Percentiles rank a stretch among this genome's conserved stretches.
These are phyloP conservation scores for Tuber borchii DNA, from an alignment of 495 filamentous ascomycete species.

Conservation along the genomic window DNA sequence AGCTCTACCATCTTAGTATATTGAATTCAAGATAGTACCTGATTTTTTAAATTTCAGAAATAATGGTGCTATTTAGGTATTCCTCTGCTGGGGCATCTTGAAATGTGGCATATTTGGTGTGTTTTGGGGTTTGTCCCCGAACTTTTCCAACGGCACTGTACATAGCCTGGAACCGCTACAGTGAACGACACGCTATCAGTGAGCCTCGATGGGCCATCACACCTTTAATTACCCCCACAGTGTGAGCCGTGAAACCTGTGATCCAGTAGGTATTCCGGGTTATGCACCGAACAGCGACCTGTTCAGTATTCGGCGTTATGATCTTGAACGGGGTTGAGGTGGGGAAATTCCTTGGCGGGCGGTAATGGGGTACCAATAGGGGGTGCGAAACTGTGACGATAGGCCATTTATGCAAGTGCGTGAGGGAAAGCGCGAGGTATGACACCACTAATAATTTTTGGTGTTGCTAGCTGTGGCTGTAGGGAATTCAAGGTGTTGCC, in stretches of 20 bases:
- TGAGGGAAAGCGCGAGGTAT: too few species aligned
- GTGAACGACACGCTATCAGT: background rate
- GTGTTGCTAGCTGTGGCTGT: background rate
- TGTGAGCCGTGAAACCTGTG: background rate
- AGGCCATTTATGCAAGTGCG: too few species aligned
- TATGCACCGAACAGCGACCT: background rate
- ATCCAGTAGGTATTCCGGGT: background rate
- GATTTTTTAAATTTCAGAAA: too few species aligned
- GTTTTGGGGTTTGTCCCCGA: too few species aligned
- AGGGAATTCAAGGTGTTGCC: background rate
- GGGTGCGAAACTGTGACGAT: background rate
- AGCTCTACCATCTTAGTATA: too few species aligned
- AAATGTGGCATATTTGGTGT: too few species aligned
- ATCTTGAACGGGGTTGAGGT: background rate
- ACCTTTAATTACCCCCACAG: background rate
- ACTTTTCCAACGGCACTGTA: too few species aligned
- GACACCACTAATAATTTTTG: too few species aligned
- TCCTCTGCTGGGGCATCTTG: too few species aligned
- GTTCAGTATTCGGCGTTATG: background rate
- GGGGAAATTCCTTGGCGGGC: background rate
- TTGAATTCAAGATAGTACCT: too few species aligned
- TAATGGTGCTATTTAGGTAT: too few species aligned
- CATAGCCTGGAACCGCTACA: background rate
- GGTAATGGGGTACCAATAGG: background rate
- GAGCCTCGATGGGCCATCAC: background rate